Conservation (phyloP, 306 rosid species). For the Macrotyloma uniflorum region DNA sequence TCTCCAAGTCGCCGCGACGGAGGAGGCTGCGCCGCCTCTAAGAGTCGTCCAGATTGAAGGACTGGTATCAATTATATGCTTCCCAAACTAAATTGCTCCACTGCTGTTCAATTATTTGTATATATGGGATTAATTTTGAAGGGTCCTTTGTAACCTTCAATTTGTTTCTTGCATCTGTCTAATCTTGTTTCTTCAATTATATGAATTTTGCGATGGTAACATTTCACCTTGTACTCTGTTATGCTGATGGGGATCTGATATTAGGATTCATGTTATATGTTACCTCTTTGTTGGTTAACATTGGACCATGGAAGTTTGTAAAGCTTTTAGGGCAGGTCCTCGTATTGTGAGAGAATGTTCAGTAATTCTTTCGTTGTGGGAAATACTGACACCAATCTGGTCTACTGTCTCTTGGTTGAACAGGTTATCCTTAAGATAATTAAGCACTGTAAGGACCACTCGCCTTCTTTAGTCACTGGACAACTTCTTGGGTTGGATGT, state of each 20-base stretch:
- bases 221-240: background rate
- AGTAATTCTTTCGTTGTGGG: conserved; percentile 7
- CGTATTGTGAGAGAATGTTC: conserved; percentile 4
- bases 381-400: background rate
- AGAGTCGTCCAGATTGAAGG: conserved; percentile 96
- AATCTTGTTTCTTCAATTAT: background rate
- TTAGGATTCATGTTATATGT: background rate
- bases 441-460: conserved; percentile 96
- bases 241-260: background rate
- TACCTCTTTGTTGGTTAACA: background rate
- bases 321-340: background rate
- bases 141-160: background rate
- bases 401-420: conserved; percentile 9
- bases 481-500: conserved; percentile 98
- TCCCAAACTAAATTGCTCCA: background rate
- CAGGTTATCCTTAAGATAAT: conserved; percentile 94
- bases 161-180: conserved; percentile 22
- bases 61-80: conserved; percentile 54
- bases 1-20: conserved; percentile 87
- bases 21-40: conserved; percentile 87
- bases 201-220: background rate
- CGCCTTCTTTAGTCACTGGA: conserved; percentile 92
- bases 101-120: background rate
- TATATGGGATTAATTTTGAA: conserved; percentile 12
- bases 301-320: background rate